These are phyloP conservation scores for Plasmodium gonderi DNA, from an alignment of 169 alveolate species.

Conservation along the genomic window DNA sequence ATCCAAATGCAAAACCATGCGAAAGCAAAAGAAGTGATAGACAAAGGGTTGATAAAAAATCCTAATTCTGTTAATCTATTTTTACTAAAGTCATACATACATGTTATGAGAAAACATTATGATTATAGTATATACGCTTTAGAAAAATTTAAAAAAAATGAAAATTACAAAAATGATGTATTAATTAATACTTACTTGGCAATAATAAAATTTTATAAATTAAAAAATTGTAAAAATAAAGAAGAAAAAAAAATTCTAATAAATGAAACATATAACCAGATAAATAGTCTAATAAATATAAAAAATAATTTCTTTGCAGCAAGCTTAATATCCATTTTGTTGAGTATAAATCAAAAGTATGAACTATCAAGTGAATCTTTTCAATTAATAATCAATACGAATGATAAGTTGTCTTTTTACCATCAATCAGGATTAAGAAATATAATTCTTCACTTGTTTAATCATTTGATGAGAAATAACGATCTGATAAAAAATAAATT, in stretches of 20 bases:
- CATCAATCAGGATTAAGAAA: constrained; percentile 14
- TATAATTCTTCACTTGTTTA: constrained; percentile 45
- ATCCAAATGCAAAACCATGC: constrained; percentile 29
- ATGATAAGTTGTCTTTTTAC: constrained; percentile 29
- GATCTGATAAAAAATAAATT: constrained; percentile 41
- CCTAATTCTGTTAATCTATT: constrained; percentile 1
- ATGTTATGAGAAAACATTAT: constrained; percentile 26
- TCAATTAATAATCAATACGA: constrained; percentile 33
- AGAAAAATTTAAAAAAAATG: constrained; percentile 35
- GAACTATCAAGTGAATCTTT: constrained; percentile 51
- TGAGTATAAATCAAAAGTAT: constrained; percentile 47
- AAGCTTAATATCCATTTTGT: constrained; percentile 17
- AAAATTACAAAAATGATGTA: neutral
- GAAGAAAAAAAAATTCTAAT: constrained; percentile 17
- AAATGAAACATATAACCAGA: constrained; percentile 29
- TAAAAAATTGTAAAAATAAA: constrained; percentile 34
- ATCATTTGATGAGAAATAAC: constrained; percentile 52
- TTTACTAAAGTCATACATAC: constrained; percentile 44
- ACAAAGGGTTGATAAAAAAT: constrained; percentile 30
- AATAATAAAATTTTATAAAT: constrained; percentile 30
- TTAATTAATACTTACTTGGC: constrained; percentile 46
- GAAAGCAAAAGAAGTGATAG: constrained; percentile 52
- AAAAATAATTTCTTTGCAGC: constrained; percentile 49
- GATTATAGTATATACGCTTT: constrained; percentile 53
- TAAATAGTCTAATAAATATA: constrained; percentile 1